Evolutionary conservation across 2,329 filamentous ascomycete species (phyloP), one percentile per base, ranked within the genome.

Genomic region (Fusarium palustre): DNA sequence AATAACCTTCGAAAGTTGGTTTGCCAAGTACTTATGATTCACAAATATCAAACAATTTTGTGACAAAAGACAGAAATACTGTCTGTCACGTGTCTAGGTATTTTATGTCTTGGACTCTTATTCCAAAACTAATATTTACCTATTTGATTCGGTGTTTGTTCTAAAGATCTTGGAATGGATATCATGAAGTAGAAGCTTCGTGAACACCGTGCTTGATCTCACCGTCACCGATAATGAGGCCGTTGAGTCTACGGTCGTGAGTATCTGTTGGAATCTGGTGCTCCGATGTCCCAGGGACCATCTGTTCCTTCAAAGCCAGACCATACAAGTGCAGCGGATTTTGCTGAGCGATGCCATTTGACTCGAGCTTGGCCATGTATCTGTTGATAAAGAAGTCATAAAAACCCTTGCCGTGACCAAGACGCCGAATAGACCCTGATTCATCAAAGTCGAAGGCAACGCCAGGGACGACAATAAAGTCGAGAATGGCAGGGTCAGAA

Each of bases 341-440:
- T 53, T 77, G 74, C 33, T 77, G 71, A 42, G 75, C 75, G 38
- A 76, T 76, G 42, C 77, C 75, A 57, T 77, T 76, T 48, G 79
- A 69, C 47, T 77, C 78, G 30, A 74, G 64, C 79, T 79, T 85
- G 78, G 86, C 77, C 54, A 81, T 78, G 74, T 94, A 97, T 72
- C 91, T 88, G 75, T 91, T 88, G 76, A 99, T 82, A 79, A 97
- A 99, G 79, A 90, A 92, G 82, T 99, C 96, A 84, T 99, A 99
- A 82, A 97, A 99, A 33, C 96, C 96, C 79, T 93, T 97, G 59
- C 96, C 96, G 79, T 99, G 96, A 41, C 96, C 96, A 22, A 98
- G 86, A 73, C 96, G 87, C 71, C 91, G 88, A 64, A 96, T 86
- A 15, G 82, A 82, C 5, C 84, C 84, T 25, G 80, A 80, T 13